Conservation (phyloP, 106 monocot genomes). For the Triglochin maritima region DNA sequence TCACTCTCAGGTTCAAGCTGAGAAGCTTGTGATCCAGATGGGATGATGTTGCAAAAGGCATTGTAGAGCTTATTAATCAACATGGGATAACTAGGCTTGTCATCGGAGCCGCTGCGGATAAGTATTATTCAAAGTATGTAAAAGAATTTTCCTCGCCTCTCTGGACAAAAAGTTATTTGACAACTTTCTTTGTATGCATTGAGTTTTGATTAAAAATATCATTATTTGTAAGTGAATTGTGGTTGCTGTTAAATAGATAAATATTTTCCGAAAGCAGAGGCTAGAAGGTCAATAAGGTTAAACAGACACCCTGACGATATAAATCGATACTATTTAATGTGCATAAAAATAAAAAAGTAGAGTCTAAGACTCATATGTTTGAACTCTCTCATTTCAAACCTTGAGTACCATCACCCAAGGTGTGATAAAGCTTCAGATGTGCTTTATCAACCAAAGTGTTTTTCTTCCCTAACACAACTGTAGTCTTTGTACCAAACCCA, state of each 20-base stretch:
- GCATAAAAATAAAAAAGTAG: no score
- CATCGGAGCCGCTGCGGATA: conserved; percentile 23
- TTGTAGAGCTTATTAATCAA: conserved; percentile 8
- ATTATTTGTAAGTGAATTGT: not conserved
- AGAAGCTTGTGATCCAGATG: conserved; percentile 17
- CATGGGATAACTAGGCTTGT: conserved; percentile 20
- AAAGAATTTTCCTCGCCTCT: not conserved
- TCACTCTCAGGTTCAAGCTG: conserved; percentile 11
- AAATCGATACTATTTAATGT: no score
- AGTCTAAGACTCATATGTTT: no score
- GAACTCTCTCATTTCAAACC: no score
- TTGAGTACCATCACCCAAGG: no score
- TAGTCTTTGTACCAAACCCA: conserved; percentile 16
- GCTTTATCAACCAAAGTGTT: no score
- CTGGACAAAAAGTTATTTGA: not conserved
- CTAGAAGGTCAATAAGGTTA: no score
- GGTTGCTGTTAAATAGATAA: no score
- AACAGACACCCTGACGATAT: no score
- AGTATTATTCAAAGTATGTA: conserved; percentile 17
- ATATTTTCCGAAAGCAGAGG: not conserved
- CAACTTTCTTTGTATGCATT: not conserved
- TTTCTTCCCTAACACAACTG: no score
- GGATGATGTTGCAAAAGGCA: conserved; percentile 25
- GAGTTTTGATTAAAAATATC: not conserved
- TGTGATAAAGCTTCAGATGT: no score